Percentiles rank a stretch among this genome's conserved stretches.
phyloP scores from a whole-genome alignment of 306 rosid genomes.

The Cicer yamashitae region DNA sequence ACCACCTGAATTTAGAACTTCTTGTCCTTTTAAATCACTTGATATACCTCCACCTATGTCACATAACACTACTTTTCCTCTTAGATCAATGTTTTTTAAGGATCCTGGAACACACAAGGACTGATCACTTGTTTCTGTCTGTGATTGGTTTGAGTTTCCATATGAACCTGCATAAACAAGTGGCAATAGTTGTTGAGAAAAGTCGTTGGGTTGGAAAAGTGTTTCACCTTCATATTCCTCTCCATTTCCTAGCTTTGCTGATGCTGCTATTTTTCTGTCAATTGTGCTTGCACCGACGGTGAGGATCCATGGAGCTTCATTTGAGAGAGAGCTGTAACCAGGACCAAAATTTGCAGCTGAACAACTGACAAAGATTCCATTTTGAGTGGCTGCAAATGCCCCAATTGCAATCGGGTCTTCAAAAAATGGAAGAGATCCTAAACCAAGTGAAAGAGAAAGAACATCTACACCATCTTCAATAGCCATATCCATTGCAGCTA shows the following conservation, averaged over 20 bases:
- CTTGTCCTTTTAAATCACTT: slow-evolving; percentile 19
- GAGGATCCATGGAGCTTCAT: slow-evolving; percentile 79
- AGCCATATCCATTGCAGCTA: slow-evolving; percentile 57
- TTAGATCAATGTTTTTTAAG: slow-evolving; percentile 37
- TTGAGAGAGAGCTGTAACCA: slow-evolving; percentile 38
- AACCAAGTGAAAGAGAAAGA: slow-evolving; percentile 69
- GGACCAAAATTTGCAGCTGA: slow-evolving; percentile 73
- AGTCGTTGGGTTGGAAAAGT: slow-evolving; percentile 44
- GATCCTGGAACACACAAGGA: slow-evolving; percentile 43
- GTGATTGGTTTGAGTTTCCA: background rate
- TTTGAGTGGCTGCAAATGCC: slow-evolving; percentile 62
- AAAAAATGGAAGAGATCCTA: slow-evolving; percentile 54
- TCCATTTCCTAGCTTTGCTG: slow-evolving; percentile 56
- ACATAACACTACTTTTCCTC: slow-evolving; percentile 63
- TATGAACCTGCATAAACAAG: slow-evolving; percentile 50
- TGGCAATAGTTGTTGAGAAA: slow-evolving; percentile 40
- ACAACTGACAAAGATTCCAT: slow-evolving; percentile 72
- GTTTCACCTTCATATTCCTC: slow-evolving; percentile 54
- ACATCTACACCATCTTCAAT: slow-evolving; percentile 70
- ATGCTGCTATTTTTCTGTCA: slow-evolving; percentile 60
- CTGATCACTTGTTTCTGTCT: background rate
- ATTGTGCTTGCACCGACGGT: slow-evolving; percentile 60
- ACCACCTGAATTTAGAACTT: slow-evolving; percentile 55
- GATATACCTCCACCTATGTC: slow-evolving; percentile 45
- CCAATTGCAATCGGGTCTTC: slow-evolving; percentile 63